Percentiles rank a stretch among this genome's conserved stretches.
These are phyloP conservation scores for Hericium alpestre DNA, from an alignment of 768 basidiomycete genomes.

Conservation along the genomic window DNA sequence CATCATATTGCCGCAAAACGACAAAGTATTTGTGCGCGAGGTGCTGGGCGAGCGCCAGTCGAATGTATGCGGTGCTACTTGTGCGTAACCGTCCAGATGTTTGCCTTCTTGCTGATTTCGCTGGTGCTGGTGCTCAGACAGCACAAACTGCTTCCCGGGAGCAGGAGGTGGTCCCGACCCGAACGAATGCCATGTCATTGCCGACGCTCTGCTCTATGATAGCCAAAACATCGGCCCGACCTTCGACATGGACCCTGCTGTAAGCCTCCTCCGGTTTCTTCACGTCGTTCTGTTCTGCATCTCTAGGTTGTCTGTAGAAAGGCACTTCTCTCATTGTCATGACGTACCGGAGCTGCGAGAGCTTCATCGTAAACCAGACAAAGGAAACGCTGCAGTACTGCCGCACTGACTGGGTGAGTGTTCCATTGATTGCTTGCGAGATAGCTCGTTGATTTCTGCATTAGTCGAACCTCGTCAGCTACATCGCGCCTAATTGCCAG, in stretches of 20 bases:
- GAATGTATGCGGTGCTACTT: background rate
- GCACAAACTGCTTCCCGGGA: constrained; percentile 35
- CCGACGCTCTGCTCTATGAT: constrained; percentile 36
- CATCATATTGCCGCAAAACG: background rate
- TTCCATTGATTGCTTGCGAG: constrained; percentile 25
- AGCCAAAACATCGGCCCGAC: constrained; percentile 32
- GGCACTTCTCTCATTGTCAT: constrained; percentile 21
- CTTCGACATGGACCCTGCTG: constrained; percentile 3
- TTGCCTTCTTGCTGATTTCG: background rate
- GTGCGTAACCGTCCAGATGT: background rate
- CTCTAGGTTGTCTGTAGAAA: background rate
- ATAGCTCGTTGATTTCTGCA: background rate
- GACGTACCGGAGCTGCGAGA: constrained; percentile 31
- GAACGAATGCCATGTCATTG: constrained; percentile 38
- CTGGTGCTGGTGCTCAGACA: background rate
- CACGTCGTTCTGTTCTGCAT: constrained; percentile 20
- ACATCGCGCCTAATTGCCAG: constrained; percentile 32
- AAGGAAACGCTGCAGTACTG: constrained; percentile 29
- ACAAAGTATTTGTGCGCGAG: background rate
- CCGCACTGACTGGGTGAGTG: constrained; percentile 34
- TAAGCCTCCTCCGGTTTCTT: background rate
- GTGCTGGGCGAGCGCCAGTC: background rate
- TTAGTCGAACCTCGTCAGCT: background rate
- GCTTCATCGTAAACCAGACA: constrained; percentile 42
- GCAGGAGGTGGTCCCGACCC: constrained; percentile 38